Base-by-base conservation (phyloP, 202 grass and related monocot genomes). In the Setaria italica region DNA sequence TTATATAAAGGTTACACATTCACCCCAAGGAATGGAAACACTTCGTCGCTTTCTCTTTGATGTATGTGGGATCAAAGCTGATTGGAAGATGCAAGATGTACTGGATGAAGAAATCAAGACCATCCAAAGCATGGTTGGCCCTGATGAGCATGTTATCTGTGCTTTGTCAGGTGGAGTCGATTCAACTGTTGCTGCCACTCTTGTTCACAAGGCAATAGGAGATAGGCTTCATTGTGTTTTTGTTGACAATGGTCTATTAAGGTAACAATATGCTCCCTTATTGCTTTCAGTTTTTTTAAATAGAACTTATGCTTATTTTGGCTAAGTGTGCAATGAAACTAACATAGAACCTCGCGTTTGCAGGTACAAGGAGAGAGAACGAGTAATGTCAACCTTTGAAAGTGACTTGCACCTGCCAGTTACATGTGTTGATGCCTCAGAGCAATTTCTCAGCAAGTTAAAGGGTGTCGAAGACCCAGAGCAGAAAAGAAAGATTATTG, bases 81-180 rank as follows among this genome's bases (percentile, higher is more conserved):
- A 98, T 64, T 95, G 93, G 95, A 93, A 94, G 86, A 95, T 98
- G 91, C 91, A 94, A 82, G 91, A 98, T 87, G 89, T 98, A 64
- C 66, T 98, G n/a, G 89, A 98, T 79, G 91, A 95, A 93, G 93
- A 98, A 87, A 92, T 94, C 39, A 95, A 82, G 80, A 91, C 84
- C 72, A 95, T 95, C 74, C 83, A 94, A 68, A 80, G 48, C 35
- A 89, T 68, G 71, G 95, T 98, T 77, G 83, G 88, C 7, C 54
- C 81, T 57, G 87, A 95, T 65, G 89, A 95, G 53, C 91, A 95
- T 84, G 95, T 95, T 37, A 98, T 98, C 35, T 98, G 95, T 82
- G 95, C 89, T 5, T 70, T 98, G 83, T 98, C 91, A 39, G 93
- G 95, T 17, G 95, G 93, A 76, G 95, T 98, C 35, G 95, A 98